phyloP scores from a whole-genome alignment of 768 basidiomycete genomes.

The Auricularia sp. region DNA sequence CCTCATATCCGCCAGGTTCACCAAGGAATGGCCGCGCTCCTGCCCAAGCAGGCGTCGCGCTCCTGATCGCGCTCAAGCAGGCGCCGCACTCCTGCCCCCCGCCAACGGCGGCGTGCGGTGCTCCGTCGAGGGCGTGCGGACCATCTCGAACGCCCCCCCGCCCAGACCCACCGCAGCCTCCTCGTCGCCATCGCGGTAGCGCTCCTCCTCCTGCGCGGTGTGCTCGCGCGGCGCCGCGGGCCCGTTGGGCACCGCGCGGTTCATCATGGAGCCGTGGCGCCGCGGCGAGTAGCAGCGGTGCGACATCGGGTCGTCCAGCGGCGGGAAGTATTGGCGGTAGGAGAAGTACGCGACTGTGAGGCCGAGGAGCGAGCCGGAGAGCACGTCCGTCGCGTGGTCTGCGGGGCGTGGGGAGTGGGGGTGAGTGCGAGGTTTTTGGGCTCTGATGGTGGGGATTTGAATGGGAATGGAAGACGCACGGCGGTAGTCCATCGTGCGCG shows the following conservation, averaged over 20 bases:
- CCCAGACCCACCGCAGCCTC: background rate
- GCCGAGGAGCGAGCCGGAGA: slow-evolving; percentile 71
- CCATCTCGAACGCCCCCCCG: no score
- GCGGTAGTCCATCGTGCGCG: slow-evolving; percentile 86
- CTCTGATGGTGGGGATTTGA: slow-evolving; percentile 5
- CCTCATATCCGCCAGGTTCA: no score
- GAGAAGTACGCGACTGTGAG: slow-evolving; percentile 58
- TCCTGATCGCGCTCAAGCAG: no score
- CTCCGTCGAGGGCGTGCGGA: no score
- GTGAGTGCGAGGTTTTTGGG: slow-evolving; percentile 10
- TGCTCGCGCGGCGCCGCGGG: background rate
- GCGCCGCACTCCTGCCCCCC: no score
- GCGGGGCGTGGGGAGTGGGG: background rate
- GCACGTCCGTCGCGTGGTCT: slow-evolving; percentile 92
- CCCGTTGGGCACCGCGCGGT: background rate
- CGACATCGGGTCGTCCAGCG: slow-evolving; percentile 49
- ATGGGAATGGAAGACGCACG: slow-evolving; percentile 38
- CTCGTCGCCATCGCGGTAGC: background rate
- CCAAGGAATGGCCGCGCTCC: no score
- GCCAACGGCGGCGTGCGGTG: no score
- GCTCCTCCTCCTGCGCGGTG: background rate
- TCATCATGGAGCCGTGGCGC: background rate
- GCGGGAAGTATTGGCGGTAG: slow-evolving; percentile 79
- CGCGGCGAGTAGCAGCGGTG: slow-evolving; percentile 62
- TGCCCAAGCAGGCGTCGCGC: no score